Evolutionary conservation across 2,329 filamentous ascomycete species (phyloP).

Genomic region (Zymoseptoria tritici): DNA sequence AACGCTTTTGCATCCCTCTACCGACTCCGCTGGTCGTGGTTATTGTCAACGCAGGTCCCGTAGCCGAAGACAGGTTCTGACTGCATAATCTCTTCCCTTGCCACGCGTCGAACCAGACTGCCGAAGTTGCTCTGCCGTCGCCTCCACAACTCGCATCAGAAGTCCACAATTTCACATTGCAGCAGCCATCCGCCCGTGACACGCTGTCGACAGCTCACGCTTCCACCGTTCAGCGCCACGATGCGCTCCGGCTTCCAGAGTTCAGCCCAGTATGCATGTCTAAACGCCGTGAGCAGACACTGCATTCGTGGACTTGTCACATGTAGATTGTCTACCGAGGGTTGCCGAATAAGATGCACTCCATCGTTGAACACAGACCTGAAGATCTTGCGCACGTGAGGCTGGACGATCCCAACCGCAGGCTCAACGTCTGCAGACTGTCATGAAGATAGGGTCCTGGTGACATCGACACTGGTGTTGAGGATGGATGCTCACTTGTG

Average conservation of each 20-base stretch:
- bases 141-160: background rate
- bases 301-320: background rate
- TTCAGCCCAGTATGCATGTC: background rate
- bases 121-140: background rate
- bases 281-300: background rate
- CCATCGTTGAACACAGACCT: background rate
- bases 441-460: background rate
- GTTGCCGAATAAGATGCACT: background rate
- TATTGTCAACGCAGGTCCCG: background rate
- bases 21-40: background rate
- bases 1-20: background rate
- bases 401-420: background rate
- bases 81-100: background rate
- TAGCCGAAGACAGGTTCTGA: background rate
- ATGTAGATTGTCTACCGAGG: background rate
- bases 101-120: background rate
- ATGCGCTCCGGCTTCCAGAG: background rate
- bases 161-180: background rate
- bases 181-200: background rate
- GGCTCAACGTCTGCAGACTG: background rate
- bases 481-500: no score
- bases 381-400: background rate
- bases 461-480: background rate
- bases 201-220: background rate
- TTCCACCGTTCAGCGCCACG: background rate